A percentile compares a stretch with the other conserved stretches of the same genome.
phyloP scores from a whole-genome alignment of 2,329 filamentous ascomycete genomes.

The Monosporascus sp. region DNA sequence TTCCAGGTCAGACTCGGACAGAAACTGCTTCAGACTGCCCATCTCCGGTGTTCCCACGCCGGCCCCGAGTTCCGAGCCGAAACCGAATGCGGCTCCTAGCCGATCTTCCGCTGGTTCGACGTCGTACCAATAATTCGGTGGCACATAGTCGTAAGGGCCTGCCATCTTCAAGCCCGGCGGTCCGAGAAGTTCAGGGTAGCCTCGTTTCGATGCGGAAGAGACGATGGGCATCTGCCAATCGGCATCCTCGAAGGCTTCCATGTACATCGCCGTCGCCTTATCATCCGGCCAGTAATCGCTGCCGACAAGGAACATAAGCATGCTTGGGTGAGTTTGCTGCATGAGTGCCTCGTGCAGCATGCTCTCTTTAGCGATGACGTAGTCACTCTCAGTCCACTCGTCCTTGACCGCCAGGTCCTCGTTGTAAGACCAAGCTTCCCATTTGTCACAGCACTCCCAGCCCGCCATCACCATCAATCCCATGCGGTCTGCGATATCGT shows the following conservation, averaged over 20 bases:
- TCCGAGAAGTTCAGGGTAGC: slow-evolving; percentile 45
- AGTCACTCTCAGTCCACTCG: slow-evolving; percentile 48
- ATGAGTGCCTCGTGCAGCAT: slow-evolving; percentile 56
- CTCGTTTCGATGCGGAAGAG: slow-evolving; percentile 49
- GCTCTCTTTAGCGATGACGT: slow-evolving; percentile 45
- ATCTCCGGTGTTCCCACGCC: slow-evolving; percentile 58
- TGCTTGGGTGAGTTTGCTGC: slow-evolving; percentile 54
- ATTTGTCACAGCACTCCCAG: slow-evolving; percentile 65
- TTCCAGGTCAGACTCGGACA: slow-evolving; percentile 43
- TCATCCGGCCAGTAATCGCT: slow-evolving; percentile 61
- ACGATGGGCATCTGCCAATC: slow-evolving; percentile 55
- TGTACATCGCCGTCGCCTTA: slow-evolving; percentile 46
- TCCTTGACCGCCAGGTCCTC: slow-evolving; percentile 38
- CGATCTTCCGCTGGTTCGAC: slow-evolving; percentile 30
- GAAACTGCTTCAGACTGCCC: slow-evolving; percentile 46
- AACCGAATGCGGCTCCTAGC: slow-evolving; percentile 55
- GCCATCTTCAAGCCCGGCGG: slow-evolving; percentile 61
- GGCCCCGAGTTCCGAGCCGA: slow-evolving; percentile 56
- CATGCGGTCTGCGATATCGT: slow-evolving; percentile 51
- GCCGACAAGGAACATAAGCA: slow-evolving; percentile 54
- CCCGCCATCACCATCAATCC: slow-evolving; percentile 58
- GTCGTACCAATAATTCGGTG: slow-evolving; percentile 60
- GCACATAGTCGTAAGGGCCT: slow-evolving; percentile 62
- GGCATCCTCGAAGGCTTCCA: slow-evolving; percentile 40
- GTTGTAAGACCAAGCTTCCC: slow-evolving; percentile 61